These are phyloP conservation scores for Tuber borchii DNA, from an alignment of 495 filamentous ascomycete genomes.

Conservation along the genomic window DNA sequence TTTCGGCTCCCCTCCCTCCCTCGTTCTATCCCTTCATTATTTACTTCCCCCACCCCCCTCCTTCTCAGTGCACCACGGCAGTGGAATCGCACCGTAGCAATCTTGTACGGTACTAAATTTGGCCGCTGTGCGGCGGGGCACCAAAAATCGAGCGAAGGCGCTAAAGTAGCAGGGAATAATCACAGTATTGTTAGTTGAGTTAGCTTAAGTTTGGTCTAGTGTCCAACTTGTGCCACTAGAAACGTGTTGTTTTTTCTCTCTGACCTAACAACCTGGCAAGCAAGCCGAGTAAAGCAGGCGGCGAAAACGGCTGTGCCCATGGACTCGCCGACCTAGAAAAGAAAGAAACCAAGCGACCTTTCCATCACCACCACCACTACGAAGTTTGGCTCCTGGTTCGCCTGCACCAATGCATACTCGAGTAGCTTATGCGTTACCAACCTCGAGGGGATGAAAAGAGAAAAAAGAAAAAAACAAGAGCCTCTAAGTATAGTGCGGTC, in stretches of 20 bases:
- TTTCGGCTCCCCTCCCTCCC: neutral
- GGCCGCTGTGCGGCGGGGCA: neutral
- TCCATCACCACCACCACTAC: neutral
- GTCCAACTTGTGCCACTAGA: neutral
- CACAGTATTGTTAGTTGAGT: neutral
- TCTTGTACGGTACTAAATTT: neutral
- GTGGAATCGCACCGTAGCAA: neutral
- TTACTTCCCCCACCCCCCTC: neutral
- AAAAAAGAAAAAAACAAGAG: neutral
- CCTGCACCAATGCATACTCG: neutral
- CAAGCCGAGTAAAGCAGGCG: neutral
- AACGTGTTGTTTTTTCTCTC: neutral
- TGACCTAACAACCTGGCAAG: neutral
- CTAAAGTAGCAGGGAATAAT: slow-evolving; percentile 1
- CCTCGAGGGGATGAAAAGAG: neutral
- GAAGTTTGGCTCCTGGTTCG: neutral
- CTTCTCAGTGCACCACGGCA: neutral
- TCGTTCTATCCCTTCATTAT: no score
- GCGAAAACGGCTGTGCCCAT: neutral
- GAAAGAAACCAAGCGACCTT: neutral
- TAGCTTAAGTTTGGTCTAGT: neutral
- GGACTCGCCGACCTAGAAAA: neutral
- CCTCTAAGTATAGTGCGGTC: neutral
- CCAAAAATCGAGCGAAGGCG: neutral
- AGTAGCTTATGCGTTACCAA: neutral